Evolutionary conservation across 2,329 filamentous ascomycete genomes (phyloP), one percentile per base, ranked within the genome.

Genomic region (Cladosporium sp.): DNA sequence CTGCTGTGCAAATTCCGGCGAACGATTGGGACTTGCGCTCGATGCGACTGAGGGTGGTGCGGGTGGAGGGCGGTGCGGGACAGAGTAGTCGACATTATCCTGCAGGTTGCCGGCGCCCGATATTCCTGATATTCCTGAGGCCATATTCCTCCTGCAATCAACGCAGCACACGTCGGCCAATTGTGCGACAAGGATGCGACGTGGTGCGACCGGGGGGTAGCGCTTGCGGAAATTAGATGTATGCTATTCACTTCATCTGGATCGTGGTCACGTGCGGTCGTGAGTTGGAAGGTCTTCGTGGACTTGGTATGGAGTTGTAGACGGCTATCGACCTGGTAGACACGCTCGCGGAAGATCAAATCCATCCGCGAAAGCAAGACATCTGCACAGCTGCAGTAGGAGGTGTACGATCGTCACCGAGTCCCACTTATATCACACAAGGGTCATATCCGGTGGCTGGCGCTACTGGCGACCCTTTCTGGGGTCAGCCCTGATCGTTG

Each of bases 71-170:
- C 66, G 64, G 59, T 67, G 66, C 20, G 63, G 58, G 30, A 57
- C 38, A 19, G 60, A 63, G 55, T 67, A 67, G 61, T 67, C 65
- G 36, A 61, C 59, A 30, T 57, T 60, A 38, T 66, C 66, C 39
- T 59, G 59, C 58, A 63, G 59, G 40, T 58, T 54, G 37, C 60
- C 60, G 34, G 61, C 63, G 49, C 59, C 61, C 38, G 50, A 63
- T 39, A 64, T 63, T 51, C 49, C 49, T 36, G 49, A 15, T 34
- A 50, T 34, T 55, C 62, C 62, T 58, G 64, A 61, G 37, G 64
- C 64, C 64, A 66, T 66, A 34, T 34, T 25, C 14, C 39, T 25
- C 36, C 30, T 47, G 54, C 42, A 56, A 43, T 42, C 51, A 55
- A 43, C 22, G 52, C 52, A 38, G 42, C 42, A 56, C 42, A 39